phyloP scores from a whole-genome alignment of 75 land plant species.

The Pinus taeda region DNA sequence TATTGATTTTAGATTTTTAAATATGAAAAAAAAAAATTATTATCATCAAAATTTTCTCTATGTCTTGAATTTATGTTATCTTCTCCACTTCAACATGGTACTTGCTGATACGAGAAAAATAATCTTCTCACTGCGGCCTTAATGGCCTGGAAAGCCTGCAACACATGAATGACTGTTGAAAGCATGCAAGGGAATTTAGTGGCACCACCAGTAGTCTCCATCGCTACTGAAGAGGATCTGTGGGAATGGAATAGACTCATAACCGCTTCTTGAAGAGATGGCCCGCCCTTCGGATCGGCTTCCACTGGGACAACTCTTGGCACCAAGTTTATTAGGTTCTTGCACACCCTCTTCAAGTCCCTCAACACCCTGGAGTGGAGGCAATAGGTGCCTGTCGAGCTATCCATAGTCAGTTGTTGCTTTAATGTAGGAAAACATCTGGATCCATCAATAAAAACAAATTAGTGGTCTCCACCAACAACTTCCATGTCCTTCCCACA shows the following conservation, averaged over 20 bases:
- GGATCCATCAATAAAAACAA: conserved; percentile 67
- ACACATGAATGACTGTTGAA: conserved; percentile 39
- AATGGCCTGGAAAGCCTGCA: conserved; percentile 69
- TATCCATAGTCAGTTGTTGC: conserved; percentile 47
- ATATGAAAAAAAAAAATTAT: no score
- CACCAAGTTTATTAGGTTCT: conserved; percentile 63
- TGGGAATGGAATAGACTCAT: conserved; percentile 49
- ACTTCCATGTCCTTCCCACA: conserved; percentile 67
- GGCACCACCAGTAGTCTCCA: no score
- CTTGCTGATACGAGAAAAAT: conserved; percentile 64
- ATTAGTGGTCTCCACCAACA: conserved; percentile 46
- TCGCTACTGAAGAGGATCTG: no score
- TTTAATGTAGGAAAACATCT: conserved; percentile 66
- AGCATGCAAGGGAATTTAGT: background rate
- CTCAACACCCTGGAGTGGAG: conserved; percentile 49
- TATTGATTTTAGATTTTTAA: no score
- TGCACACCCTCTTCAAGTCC: conserved; percentile 35
- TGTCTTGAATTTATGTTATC: no score
- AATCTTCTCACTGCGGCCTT: conserved; percentile 61
- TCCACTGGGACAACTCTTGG: conserved; percentile 62
- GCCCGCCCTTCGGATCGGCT: conserved; percentile 79
- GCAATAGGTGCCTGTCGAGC: conserved; percentile 46
- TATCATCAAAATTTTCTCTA: no score
- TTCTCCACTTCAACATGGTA: no score
- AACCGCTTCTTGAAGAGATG: conserved; percentile 73